Base-by-base conservation (phyloP, 2,329 filamentous ascomycete genomes). In the Colletotrichum sidae region DNA sequence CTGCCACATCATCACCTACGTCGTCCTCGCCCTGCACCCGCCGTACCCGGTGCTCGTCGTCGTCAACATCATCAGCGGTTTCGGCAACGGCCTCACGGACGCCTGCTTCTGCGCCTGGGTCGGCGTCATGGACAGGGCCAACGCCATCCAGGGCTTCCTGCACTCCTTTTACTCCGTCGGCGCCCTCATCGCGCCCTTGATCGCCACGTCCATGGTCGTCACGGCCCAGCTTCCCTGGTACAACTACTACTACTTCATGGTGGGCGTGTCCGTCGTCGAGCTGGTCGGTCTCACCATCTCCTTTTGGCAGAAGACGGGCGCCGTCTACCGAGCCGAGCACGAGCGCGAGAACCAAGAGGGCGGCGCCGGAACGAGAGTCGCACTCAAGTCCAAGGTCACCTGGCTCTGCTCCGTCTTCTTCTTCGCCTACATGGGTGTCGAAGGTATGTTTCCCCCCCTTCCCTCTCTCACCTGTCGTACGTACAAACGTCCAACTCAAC, bases 401-500 rank as follows among this genome's bases (percentile, higher is more conserved):
- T 92, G 90, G 89, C 80, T 91, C 2, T 86, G 85, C 57, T 82
- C 90, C 0, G 68, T 90, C 0, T 94, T 94, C 74, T 83, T 94
- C 51, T 86, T 93, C 37, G 84, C 86, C 4, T 94, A 94, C 72
- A 90, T 93, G 17, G 92, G 92, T 0, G 83, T 88, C 0, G 92
- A 94, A 77, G 88, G 78, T 78, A 65, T 41, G 69, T 59, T 9
- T 8, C 2, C 12, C 4, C n/a, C n/a, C n/a, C 25, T 3, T 41
- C 2, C 4, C 8, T 11, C 44, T 33, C 12, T 25, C 9, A 6
- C 9, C n/a, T 17, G 44, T 46, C 8, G 7, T 25, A 25, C 25
- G 25, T 25, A 5, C 25, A 25, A 25, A 25, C 1, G 25, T 25
- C 25, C 4, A 25, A 25, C 25, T 25, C 25, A 1, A 25, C 25